Conservation (phyloP, 495 filamentous ascomycete genomes). For the Penicillium odoratum region DNA sequence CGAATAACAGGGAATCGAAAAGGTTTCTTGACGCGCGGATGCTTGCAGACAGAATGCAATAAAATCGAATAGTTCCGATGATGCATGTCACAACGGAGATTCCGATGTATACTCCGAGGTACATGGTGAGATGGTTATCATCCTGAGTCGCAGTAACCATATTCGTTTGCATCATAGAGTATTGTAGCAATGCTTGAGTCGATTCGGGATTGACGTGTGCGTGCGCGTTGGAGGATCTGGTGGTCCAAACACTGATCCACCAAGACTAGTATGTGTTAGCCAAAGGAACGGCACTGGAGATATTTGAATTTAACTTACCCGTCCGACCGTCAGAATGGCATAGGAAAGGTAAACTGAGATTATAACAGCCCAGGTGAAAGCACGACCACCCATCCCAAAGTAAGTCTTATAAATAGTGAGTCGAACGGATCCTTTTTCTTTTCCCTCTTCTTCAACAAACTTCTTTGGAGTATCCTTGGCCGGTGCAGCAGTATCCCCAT, state of each 20-base stretch:
- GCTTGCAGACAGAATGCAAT: conserved; percentile 52
- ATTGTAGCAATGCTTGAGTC: conserved; percentile 19
- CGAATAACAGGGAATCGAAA: conserved; percentile 62
- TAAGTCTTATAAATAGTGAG: conserved; percentile 64
- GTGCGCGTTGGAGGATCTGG: conserved; percentile 20
- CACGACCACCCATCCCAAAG: conserved; percentile 63
- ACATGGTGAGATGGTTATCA: conserved; percentile 49
- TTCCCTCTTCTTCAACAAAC: conserved; percentile 73
- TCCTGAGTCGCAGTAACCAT: background rate
- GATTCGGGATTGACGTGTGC: conserved; percentile 27
- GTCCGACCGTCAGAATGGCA: conserved; percentile 35
- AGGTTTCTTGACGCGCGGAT: conserved; percentile 63
- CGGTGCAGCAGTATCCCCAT: conserved; percentile 21
- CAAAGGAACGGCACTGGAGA: background rate
- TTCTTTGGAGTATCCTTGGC: conserved; percentile 55
- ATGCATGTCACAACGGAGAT: conserved; percentile 59
- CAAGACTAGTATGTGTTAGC: conserved; percentile 45
- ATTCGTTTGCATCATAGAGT: conserved; percentile 16
- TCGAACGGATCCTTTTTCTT: conserved; percentile 65
- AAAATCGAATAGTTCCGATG: conserved; percentile 56
- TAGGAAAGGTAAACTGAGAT: conserved; percentile 15
- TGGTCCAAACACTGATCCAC: conserved; percentile 73
- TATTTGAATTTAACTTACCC: conserved; percentile 20
- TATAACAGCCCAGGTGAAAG: conserved; percentile 16
- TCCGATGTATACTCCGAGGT: conserved; percentile 65